Base-by-base conservation (phyloP, 441 rosid genomes). In the Bocquillonia castaneifolia region DNA sequence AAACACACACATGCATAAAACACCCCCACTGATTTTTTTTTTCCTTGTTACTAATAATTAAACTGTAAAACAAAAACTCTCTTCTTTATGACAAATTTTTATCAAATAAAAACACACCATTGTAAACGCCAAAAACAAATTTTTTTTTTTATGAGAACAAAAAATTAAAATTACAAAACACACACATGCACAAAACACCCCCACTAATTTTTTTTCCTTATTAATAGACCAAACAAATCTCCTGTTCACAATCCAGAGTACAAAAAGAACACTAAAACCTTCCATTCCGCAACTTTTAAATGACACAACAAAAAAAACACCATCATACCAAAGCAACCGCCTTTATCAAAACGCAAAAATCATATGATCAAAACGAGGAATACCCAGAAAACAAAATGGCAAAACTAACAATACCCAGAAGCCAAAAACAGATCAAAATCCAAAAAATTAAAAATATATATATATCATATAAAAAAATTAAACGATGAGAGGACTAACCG, bases 401-500 rank as follows among this genome's bases (percentile, higher is more conserved):
- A 63, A 42, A 66, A 71, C 72, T n/a, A 68, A 25, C 67, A 72
- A 71, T 10, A 78, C 79, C 79, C 78, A 74, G 68, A 51, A 76
- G 36, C 66, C 36, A 71, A 74, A 69, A 3, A 75, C 9, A 55
- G 64, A 74, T 60, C 52, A 64, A 76, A 80, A 69, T 22, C 56
- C 40, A 42, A 6, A 5, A 12, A 12, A 42, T 42, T 42, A 42
- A 42, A n/a, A n/a, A n/a, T n/a, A n/a, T n/a, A n/a, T n/a, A n/a
- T n/a, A n/a, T n/a, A n/a, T n/a, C n/a, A n/a, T n/a, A n/a, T n/a
- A 72, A 48, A 28, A 2, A 39, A 51, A 56, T 23, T 68, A 14
- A 28, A 53, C 64, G 69, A 42, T 54, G 67, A 73, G 71, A 65
- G 67, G 44, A 76, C 83, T 69, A 69, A 84, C 86, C 76, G 68